A percentile compares a stretch with the other conserved stretches of the same genome.
These are phyloP conservation scores for Sporodiniella umbellata DNA, from an alignment of 371 early-diverging fungal genomes.

Conservation along the genomic window DNA sequence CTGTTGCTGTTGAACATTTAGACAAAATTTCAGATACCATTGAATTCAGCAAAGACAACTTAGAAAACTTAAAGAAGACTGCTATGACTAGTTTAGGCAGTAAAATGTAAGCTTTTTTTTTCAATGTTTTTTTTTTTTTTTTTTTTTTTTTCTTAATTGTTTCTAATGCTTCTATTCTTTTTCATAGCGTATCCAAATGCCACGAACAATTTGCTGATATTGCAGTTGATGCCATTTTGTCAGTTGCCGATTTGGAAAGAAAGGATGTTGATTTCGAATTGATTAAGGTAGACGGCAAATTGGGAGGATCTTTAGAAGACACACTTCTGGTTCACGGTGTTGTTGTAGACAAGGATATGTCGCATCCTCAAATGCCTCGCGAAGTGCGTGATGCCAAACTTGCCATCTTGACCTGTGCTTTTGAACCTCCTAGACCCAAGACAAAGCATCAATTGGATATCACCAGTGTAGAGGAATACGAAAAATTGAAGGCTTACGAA, in stretches of 20 bases:
- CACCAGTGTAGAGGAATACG: conserved; percentile 96
- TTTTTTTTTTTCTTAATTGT: neutral
- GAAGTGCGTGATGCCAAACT: conserved; percentile 95
- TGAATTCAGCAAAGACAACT: conserved; percentile 80
- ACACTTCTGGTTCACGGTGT: conserved; percentile 97
- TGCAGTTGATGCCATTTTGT: conserved; percentile 97
- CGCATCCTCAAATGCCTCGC: conserved; percentile 99
- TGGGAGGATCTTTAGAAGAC: conserved; percentile 94
- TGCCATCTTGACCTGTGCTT: conserved; percentile 99
- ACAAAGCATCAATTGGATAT: conserved; percentile 99
- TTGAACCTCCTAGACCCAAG: conserved; percentile 99
- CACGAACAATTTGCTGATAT: conserved; percentile 97
- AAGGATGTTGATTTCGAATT: conserved; percentile 99
- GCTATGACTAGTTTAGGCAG: conserved; percentile 98
- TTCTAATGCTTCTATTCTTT: too few species aligned
- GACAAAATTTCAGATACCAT: conserved; percentile 91
- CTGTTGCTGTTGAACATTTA: conserved; percentile 88
- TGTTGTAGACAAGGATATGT: conserved; percentile 99
- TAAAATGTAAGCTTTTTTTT: conserved; percentile 81
- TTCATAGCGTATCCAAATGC: conserved; percentile 95
- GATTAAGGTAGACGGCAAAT: conserved; percentile 99
- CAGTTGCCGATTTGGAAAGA: conserved; percentile 97
- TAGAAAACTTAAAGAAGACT: conserved; percentile 88
- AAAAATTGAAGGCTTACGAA: conserved; percentile 96
- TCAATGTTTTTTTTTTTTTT: neutral